Evolutionary conservation across 1,284 basidiomycete genomes (phyloP), one percentile per base, ranked within the genome.

Genomic region (Ganoderma lucidum): DNA sequence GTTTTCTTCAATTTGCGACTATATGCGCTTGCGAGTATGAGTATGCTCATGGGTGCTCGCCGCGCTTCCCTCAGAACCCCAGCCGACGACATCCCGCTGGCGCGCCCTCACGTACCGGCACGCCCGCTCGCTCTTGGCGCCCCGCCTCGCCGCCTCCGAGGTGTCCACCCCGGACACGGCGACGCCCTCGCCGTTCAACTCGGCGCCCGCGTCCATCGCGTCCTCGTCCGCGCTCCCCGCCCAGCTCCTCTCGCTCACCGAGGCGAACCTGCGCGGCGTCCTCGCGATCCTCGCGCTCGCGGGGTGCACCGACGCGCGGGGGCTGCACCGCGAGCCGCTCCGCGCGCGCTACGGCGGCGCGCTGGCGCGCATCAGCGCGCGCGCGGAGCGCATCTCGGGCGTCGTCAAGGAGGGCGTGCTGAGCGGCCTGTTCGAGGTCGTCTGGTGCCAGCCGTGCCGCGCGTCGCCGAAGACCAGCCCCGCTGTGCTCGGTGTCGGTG

Each of bases 81-180:
- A 81, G 66, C 76, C 81, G 9, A 81, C 79, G 4, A 78, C 80
- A 17, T 81, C 81, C 15, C 78, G 81, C 32, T 82, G 81, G 81
- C 78, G 81, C 45, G 79, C 80, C 1, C 77, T 82, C 62, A 81
- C 81, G 10, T 77, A 80, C 73, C 80, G 69, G 64, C 77, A 78
- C 68, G 78, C 77, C 32, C 80, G 75, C 70, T 75, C 67, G 28
- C 72, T 79, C 63, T 65, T 79, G 23, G 65, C 78, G 1, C 63
- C 66, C 19, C 68, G 64, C 17, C 66, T 61, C 28, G 44, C 70
- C 17, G 65, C 64, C 32, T 39, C 70, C 45, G 68, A 78, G 42
- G 64, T 70, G 1, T 39, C 69, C 4, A 69, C 70, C 4, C 72
- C 75, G 63, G 72, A 76, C 44, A 68, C 73, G 19, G 64, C 69